Percentiles rank a stretch among this genome's conserved stretches.
Evolutionary conservation across 345 rosid genomes (phyloP).

Genomic region (Psidium friedrichsthalianum): DNA sequence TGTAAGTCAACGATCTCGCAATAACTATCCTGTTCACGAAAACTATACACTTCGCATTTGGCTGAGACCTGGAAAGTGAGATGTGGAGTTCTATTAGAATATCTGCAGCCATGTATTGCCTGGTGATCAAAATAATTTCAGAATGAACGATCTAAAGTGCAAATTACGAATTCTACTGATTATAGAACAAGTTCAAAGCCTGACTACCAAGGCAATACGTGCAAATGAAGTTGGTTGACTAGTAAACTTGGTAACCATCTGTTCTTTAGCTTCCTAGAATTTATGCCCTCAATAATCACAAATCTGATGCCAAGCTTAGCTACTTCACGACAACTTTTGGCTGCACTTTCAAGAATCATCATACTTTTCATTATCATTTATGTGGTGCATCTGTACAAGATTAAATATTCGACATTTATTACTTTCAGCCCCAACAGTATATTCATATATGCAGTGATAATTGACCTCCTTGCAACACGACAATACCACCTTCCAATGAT

Average conservation of each 20-base stretch:
- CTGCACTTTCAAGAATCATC: background rate
- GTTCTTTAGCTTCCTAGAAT: background rate
- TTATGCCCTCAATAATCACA: background rate
- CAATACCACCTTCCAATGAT: background rate
- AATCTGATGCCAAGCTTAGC: background rate
- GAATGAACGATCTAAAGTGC: background rate
- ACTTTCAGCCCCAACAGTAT: background rate
- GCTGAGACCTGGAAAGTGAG: slow-evolving; percentile 52
- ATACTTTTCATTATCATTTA: background rate
- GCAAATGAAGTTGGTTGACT: background rate
- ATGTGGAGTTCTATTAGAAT: slow-evolving; percentile 6
- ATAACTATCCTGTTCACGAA: slow-evolving; percentile 85
- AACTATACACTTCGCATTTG: slow-evolving; percentile 73
- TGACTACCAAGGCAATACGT: background rate
- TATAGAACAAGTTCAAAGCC: background rate
- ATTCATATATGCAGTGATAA: background rate
- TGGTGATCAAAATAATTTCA: background rate
- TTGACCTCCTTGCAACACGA: background rate
- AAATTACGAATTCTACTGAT: background rate
- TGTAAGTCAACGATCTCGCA: slow-evolving; percentile 63
- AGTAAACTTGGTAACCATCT: background rate
- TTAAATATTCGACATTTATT: background rate
- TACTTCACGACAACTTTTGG: background rate
- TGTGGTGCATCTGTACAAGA: background rate
- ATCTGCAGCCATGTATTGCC: background rate